These are phyloP conservation scores for Apiotrichum sp. DNA, from an alignment of 1,284 basidiomycete species.

Conservation along the genomic window DNA sequence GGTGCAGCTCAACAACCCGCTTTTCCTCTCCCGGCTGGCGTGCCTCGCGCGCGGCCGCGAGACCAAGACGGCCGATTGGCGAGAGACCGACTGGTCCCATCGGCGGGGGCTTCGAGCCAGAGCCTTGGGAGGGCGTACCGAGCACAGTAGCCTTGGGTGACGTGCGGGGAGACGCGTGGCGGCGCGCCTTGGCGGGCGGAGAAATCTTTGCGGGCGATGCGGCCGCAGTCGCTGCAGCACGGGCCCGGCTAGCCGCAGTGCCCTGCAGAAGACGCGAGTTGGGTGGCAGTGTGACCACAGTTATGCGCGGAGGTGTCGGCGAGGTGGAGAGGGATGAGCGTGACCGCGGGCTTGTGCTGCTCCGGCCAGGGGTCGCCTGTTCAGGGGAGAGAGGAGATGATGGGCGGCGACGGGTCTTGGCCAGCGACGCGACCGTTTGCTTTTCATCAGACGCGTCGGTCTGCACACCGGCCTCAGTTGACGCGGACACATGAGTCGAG, in stretches of 20 bases:
- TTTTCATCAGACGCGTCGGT: background rate
- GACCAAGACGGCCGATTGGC: conserved; percentile 6
- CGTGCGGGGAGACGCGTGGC: too few species aligned
- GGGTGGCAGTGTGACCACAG: background rate
- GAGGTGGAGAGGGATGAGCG: background rate
- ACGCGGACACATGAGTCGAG: background rate
- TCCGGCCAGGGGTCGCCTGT: background rate
- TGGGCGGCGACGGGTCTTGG: conserved; percentile 5
- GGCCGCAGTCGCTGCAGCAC: conserved; percentile 7
- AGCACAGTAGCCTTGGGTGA: background rate
- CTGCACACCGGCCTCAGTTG: too few species aligned
- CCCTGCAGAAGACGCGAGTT: conserved; percentile 15
- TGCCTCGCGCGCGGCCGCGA: conserved; percentile 7
- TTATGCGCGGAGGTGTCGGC: background rate
- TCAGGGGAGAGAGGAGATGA: background rate
- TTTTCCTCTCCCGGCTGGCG: background rate
- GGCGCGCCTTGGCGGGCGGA: background rate
- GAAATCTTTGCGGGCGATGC: background rate
- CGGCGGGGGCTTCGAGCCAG: background rate
- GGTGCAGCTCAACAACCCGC: background rate
- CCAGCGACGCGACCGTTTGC: conserved; percentile 9
- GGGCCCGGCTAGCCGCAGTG: conserved; percentile 13
- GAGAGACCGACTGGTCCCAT: background rate
- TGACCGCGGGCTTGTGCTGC: background rate
- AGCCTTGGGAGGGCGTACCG: too few species aligned